These are phyloP conservation scores for Fusarium sp. DNA, from an alignment of 2,329 filamentous ascomycete genomes.

Conservation along the genomic window DNA sequence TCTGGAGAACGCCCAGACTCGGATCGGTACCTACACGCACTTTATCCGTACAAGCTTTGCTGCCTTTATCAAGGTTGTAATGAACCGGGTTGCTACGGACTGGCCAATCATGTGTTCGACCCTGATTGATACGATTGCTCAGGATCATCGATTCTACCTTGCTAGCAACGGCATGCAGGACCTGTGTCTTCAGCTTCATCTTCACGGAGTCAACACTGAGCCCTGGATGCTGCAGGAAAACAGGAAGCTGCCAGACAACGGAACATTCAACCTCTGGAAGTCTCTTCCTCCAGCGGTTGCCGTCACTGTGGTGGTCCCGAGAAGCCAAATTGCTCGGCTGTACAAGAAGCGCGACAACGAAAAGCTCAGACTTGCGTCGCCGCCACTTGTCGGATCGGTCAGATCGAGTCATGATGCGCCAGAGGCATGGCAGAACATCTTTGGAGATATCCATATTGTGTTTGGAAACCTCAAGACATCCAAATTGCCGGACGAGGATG, in stretches of 20 bases:
- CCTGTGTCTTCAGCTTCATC: constrained; percentile 48
- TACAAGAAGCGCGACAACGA: constrained; percentile 33
- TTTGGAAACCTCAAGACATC: constrained; percentile 50
- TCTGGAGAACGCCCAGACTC: constrained; percentile 10
- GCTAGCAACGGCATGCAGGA: constrained; percentile 49
- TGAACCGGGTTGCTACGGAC: constrained; percentile 47
- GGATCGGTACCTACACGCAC: constrained; percentile 37
- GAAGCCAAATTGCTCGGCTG: constrained; percentile 41
- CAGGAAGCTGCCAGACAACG: constrained; percentile 29
- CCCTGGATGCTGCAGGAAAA: constrained; percentile 43
- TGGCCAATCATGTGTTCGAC: constrained; percentile 44
- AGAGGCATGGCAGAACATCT: constrained; percentile 49
- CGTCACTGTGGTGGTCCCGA: constrained; percentile 50
- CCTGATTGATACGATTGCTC: constrained; percentile 44
- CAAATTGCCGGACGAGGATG: constrained; percentile 42
- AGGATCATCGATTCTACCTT: constrained; percentile 45
- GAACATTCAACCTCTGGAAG: constrained; percentile 50
- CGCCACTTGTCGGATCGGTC: constrained; percentile 45
- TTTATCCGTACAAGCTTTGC: constrained; percentile 53
- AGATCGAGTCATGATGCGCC: constrained; percentile 36
- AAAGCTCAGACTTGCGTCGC: constrained; percentile 34
- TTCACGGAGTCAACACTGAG: constrained; percentile 47
- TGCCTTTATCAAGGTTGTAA: constrained; percentile 51
- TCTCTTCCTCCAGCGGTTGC: constrained; percentile 49
- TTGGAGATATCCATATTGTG: constrained; percentile 51